Evolutionary conservation across 371 early-diverging fungal species (phyloP), one percentile per base, ranked within the genome.

Genomic region (Circinella minor): DNA sequence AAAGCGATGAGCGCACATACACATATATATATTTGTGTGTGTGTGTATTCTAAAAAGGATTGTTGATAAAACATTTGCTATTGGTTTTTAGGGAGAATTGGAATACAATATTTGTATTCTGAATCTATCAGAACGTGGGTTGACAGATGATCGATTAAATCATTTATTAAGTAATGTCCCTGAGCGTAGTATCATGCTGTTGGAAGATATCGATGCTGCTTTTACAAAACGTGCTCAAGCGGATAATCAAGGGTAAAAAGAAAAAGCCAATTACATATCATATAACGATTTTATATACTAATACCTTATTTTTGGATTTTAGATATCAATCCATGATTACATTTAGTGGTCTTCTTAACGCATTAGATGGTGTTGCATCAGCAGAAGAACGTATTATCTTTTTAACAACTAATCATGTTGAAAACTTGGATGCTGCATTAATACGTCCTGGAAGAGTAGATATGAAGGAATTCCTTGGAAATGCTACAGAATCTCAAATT

Each of bases 121-220:
- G 76, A 99, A 94, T 86, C 86, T 95, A 73, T 93, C 93, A 70
- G 99, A 99, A 80, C 90, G 95, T 70, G 93, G 96, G 18, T 74
- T 97, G 84, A 96, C 99, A 36, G 98, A 97, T 83, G 97, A 99
- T 85, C 88, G 99, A 69, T 77, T 99, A 46, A 94, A 95, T 70
- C 96, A 97, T 69, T 80, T 99, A 68, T 81, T 99, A 65, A 96
- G 94, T 61, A 94, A 97, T 67, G 89, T 94, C 43, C 99, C 99
- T 10, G 94, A 96, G 65, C 92, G 99, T 38, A 95, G 97, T 68
- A 91, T 99, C 49, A 91, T 99, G 76, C 82, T 99, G 64, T 86
- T 99, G 39, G 99, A 99, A 81, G 99, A 99, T 79, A 92, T 99
- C 51, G 99, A 99, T 79, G 99, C 99, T 1, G 99, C 99, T 4